These are phyloP conservation scores for Onygena corvina DNA, from an alignment of 2,329 filamentous ascomycete genomes.

Conservation along the genomic window DNA sequence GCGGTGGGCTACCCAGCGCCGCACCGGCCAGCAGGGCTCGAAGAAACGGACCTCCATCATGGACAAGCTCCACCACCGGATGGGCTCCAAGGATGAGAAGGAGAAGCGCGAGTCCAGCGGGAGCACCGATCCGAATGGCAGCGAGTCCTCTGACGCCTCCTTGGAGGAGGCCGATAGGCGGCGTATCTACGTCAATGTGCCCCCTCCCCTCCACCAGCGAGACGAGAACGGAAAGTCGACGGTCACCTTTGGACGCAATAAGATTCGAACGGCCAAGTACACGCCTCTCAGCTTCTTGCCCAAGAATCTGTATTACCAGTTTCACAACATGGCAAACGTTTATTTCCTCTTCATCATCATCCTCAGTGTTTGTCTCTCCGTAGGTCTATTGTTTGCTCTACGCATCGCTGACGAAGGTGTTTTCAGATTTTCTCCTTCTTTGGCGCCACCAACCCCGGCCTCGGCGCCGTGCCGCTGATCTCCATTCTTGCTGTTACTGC, in stretches of 20 bases:
- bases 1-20: slow-evolving; percentile 91
- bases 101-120: slow-evolving; percentile 51
- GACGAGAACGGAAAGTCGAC: slow-evolving; percentile 70
- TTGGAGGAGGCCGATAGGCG: slow-evolving; percentile 36
- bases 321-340: slow-evolving; percentile 96
- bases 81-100: slow-evolving; percentile 57
- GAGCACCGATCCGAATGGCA: slow-evolving; percentile 26
- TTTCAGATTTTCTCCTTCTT: slow-evolving; percentile 88
- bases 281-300: slow-evolving; percentile 89
- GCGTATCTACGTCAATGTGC: slow-evolving; percentile 72
- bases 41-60: slow-evolving; percentile 75
- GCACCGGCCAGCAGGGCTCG: slow-evolving; percentile 60
- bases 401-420: slow-evolving; percentile 11
- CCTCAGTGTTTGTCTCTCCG: slow-evolving; percentile 62
- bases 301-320: slow-evolving; percentile 95
- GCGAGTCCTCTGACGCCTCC: slow-evolving; percentile 19
- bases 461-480: slow-evolving; percentile 84
- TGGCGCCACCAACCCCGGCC: slow-evolving; percentile 75
- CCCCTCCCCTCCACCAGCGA: slow-evolving; percentile 59
- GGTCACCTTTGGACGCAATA: slow-evolving; percentile 70
- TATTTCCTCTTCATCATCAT: slow-evolving; percentile 98
- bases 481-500: slow-evolving; percentile 81
- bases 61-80: slow-evolving; percentile 56
- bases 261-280: slow-evolving; percentile 96
- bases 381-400: background rate